Evolutionary conservation across 371 early-diverging fungal genomes (phyloP), one percentile per base, ranked within the genome.

Genomic region (Entomophthora muscae): DNA sequence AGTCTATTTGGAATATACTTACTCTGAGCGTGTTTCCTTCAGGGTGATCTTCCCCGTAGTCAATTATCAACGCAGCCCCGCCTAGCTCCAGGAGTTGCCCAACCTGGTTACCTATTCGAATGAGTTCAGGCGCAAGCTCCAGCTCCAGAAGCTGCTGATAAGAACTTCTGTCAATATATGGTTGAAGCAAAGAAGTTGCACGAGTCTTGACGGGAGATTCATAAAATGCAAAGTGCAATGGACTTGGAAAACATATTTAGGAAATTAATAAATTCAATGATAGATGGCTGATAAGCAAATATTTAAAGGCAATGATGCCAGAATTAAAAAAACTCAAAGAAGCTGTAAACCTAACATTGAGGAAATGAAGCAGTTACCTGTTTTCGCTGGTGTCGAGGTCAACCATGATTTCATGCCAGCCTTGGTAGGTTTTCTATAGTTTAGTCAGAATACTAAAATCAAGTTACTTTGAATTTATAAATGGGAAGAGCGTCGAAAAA

Each of bases 401-500:
- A 1, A 97, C 82, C 51, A 94, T 65, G 23, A 93, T 71, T 67
- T 97, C 97, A 30, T 88, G 75, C 95, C 95, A 95, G 10, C 91
- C 91, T 23, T 81, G 71, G 0, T 73, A 70, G 0, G 85, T 83
- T 71, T 77, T 77, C 78, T 88, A 75, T 57, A 68, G 0, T 31
- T 21, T 51, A 31, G 13, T 28, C 26, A 64, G 53, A 55, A 53
- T 22, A 51, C 12, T 26, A 52, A 31, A 24, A 32, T 29, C 27
- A 23, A 21, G 32, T 26, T 75, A 85, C 85, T 73, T 89, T 76
- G 68, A 93, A 93, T 65, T 81, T 82, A 72, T 88, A 85, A 30
- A 96, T 78, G 0, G 98, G 95, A 32, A 98, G 72, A 0, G 98
- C 97, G 69, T 98, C 98, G 74, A 98, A 93, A 57, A 95, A 95